Conservation (phyloP, 2,329 filamentous ascomycete species). For the Coniochaeta sp. region DNA sequence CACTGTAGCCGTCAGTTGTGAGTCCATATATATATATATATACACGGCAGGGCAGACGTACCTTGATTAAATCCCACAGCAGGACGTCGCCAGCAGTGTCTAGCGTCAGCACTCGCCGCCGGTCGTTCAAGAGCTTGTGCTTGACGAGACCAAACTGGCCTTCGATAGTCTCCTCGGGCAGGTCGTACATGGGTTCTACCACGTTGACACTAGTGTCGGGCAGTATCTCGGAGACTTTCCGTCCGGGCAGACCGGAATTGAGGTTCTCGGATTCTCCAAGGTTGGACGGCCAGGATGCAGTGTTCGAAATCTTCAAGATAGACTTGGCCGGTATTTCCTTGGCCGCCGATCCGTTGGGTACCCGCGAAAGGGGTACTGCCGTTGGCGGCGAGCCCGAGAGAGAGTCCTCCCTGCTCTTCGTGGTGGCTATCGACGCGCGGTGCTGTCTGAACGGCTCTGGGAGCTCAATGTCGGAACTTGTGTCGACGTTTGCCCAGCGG, state of each 20-base stretch:
- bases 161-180: conserved; percentile 78
- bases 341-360: conserved; percentile 28
- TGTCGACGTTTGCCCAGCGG: conserved; percentile 83
- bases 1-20: conserved; percentile 58
- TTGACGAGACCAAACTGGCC: conserved; percentile 95
- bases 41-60: conserved; percentile 39
- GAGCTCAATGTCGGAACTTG: conserved; percentile 61
- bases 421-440: conserved; percentile 35
- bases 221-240: conserved; percentile 52
- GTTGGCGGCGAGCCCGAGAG: conserved; percentile 17
- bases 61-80: conserved; percentile 87
- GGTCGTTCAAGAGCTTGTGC: conserved; percentile 84
- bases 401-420: conserved; percentile 18
- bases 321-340: conserved; percentile 71
- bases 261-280: conserved; percentile 28
- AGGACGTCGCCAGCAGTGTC: conserved; percentile 94
- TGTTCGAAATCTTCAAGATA: conserved; percentile 77
- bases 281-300: conserved; percentile 59
- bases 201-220: conserved; percentile 38
- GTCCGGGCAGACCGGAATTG: conserved; percentile 46
- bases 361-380: conserved; percentile 5
- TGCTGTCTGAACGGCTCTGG: conserved; percentile 46
- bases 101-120: conserved; percentile 79
- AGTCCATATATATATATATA: no score
- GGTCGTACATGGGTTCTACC: conserved; percentile 56